Conservation (phyloP, 306 rosid genomes). For the Rosa multiflora region DNA sequence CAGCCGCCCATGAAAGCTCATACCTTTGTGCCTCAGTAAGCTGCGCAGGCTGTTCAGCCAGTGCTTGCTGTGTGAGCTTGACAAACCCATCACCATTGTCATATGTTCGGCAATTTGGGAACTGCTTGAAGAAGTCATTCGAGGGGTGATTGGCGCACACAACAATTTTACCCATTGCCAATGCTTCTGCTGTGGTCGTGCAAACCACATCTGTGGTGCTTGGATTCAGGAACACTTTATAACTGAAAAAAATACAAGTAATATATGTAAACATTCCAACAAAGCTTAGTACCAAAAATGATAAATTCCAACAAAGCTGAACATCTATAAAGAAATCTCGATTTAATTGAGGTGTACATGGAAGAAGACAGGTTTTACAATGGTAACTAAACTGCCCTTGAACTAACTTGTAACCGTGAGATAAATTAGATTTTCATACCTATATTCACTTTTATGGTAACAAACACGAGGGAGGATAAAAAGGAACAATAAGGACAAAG, state of each 20-base stretch:
- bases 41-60: slow-evolving; percentile 61
- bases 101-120: slow-evolving; percentile 74
- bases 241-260: slow-evolving; percentile 53
- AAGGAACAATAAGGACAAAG: background rate
- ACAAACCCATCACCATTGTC: slow-evolving; percentile 54
- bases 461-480: background rate
- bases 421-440: background rate
- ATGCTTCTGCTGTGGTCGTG: slow-evolving; percentile 97
- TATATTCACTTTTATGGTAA: background rate
- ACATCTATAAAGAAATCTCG: slow-evolving; percentile 6
- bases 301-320: background rate
- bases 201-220: slow-evolving; percentile 97
- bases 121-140: slow-evolving; percentile 95
- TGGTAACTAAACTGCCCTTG: background rate
- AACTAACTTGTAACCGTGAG: background rate
- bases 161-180: slow-evolving; percentile 92
- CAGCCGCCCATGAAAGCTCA: slow-evolving; percentile 86
- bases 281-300: background rate
- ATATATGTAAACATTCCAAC: slow-evolving; percentile 16
- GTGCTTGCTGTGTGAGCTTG: slow-evolving; percentile 52
- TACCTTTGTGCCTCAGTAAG: slow-evolving; percentile 60
- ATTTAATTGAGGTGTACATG: slow-evolving; percentile 6
- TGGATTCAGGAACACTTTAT: slow-evolving; percentile 88
- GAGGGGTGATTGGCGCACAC: slow-evolving; percentile 87
- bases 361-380: background rate